These are phyloP conservation scores for Wallacemonas sp. DNA, from an alignment of 208 protist species.

Conservation along the genomic window DNA sequence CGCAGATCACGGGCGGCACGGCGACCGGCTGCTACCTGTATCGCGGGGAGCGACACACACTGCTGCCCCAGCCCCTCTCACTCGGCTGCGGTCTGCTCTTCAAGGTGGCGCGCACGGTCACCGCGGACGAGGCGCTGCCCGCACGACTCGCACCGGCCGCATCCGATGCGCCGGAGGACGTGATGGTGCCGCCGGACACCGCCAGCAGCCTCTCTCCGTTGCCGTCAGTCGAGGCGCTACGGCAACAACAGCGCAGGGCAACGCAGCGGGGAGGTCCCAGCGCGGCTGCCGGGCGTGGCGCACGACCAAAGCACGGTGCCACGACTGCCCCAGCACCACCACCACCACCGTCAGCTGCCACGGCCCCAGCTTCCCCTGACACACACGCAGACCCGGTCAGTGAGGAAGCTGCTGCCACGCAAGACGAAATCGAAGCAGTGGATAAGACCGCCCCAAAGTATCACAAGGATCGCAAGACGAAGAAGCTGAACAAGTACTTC, in stretches of 20 bases:
- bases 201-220: constrained; percentile 22
- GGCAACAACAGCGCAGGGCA: constrained; percentile 6
- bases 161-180: no score
- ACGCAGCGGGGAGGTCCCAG: constrained; percentile 9
- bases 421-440: not conserved
- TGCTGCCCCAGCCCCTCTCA: constrained; percentile 81
- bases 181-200: constrained; percentile 23
- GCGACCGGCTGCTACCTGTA: constrained; percentile 74
- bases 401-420: not conserved
- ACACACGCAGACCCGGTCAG: not conserved
- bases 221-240: constrained; percentile 21
- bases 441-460: not conserved
- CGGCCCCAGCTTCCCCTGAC: not conserved
- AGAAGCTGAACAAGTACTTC: constrained; percentile 8
- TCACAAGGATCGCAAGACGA: not conserved
- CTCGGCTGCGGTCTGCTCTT: constrained; percentile 74
- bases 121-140: not conserved
- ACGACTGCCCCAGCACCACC: no score
- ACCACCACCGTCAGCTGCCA: not conserved
- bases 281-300: no score
- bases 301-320: no score
- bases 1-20: constrained; percentile 68
- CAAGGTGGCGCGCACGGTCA: constrained; percentile 31
- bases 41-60: constrained; percentile 89
- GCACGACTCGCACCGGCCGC: no score